Conservation (phyloP, 2,329 filamentous ascomycete genomes). For the Coniella vitis region DNA sequence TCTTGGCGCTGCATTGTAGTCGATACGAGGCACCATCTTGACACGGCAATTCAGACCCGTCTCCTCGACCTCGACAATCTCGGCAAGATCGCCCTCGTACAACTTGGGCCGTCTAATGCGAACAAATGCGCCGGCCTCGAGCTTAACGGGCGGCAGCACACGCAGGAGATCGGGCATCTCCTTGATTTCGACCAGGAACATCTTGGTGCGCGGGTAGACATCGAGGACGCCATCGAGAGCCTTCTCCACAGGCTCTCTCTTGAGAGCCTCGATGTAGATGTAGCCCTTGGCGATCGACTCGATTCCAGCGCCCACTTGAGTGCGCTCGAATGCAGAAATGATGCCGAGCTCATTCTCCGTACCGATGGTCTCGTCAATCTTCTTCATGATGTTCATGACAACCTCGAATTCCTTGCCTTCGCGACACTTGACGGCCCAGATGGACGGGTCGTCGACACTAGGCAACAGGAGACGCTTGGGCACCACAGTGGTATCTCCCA, state of each 20-base stretch:
- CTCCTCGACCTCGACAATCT: slow-evolving; percentile 85
- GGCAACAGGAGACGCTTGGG: slow-evolving; percentile 83
- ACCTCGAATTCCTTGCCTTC: slow-evolving; percentile 94
- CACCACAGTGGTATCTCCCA: slow-evolving; percentile 67
- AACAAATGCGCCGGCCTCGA: slow-evolving; percentile 87
- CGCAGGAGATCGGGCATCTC: slow-evolving; percentile 96
- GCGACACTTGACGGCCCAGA: slow-evolving; percentile 90
- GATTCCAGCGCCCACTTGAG: slow-evolving; percentile 66
- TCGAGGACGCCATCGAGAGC: slow-evolving; percentile 81
- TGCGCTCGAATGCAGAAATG: slow-evolving; percentile 86
- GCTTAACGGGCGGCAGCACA: slow-evolving; percentile 75
- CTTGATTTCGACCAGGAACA: slow-evolving; percentile 86
- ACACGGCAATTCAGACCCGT: slow-evolving; percentile 87
- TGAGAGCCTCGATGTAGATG: slow-evolving; percentile 87
- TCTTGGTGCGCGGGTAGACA: slow-evolving; percentile 81
- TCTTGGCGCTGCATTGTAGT: slow-evolving; percentile 54
- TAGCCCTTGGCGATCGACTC: slow-evolving; percentile 84
- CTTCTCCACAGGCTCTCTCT: slow-evolving; percentile 76
- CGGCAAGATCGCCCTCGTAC: slow-evolving; percentile 83
- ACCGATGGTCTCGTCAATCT: slow-evolving; percentile 70
- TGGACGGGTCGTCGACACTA: slow-evolving; percentile 89
- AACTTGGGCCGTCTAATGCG: slow-evolving; percentile 73
- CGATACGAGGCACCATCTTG: slow-evolving; percentile 80
- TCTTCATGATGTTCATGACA: slow-evolving; percentile 79
- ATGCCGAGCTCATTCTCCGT: slow-evolving; percentile 79